Conservation (phyloP, 371 early-diverging fungal species). For the Nematocida parisii region DNA sequence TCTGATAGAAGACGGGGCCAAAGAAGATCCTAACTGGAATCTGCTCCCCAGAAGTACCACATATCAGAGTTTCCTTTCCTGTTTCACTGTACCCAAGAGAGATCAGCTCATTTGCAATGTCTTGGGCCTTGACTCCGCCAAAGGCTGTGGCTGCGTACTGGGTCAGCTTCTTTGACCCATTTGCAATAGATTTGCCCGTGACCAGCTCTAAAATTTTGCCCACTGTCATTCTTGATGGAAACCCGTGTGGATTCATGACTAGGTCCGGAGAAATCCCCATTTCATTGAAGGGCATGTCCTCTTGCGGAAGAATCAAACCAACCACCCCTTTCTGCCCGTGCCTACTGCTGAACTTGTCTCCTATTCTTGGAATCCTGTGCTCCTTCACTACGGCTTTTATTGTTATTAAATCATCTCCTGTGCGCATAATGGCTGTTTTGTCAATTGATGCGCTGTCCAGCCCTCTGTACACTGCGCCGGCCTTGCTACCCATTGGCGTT, state of each 20-base stretch:
- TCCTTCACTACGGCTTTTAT: slow-evolving; percentile 90
- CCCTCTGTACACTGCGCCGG: slow-evolving; percentile 71
- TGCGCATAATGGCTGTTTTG: slow-evolving; percentile 81
- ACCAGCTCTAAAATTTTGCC: slow-evolving; percentile 97
- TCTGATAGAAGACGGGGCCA: slow-evolving; percentile 95
- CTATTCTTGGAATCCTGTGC: slow-evolving; percentile 92
- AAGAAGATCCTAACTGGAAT: slow-evolving; percentile 90
- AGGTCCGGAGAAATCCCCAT: slow-evolving; percentile 90
- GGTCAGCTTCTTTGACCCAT: slow-evolving; percentile 13
- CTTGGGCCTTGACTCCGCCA: slow-evolving; percentile 72
- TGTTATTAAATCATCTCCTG: slow-evolving; percentile 82
- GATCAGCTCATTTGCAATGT: slow-evolving; percentile 84
- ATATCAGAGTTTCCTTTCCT: slow-evolving; percentile 85
- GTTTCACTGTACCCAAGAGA: slow-evolving; percentile 92
- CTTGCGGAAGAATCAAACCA: slow-evolving; percentile 88
- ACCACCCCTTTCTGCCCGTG: slow-evolving; percentile 99
- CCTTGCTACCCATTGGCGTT: slow-evolving; percentile 75
- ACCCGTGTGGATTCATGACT: slow-evolving; percentile 99
- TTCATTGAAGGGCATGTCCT: slow-evolving; percentile 98
- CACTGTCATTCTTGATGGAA: slow-evolving; percentile 99
- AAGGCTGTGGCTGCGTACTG: slow-evolving; percentile 40
- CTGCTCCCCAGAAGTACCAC: slow-evolving; percentile 80
- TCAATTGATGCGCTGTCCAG: slow-evolving; percentile 68
- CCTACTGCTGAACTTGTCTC: slow-evolving; percentile 97
- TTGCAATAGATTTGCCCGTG: slow-evolving; percentile 80